A percentile compares a stretch with the other conserved stretches of the same genome.
Evolutionary conservation across 768 basidiomycete genomes (phyloP).

Genomic region (Xerocomus brunneocitrinus): DNA sequence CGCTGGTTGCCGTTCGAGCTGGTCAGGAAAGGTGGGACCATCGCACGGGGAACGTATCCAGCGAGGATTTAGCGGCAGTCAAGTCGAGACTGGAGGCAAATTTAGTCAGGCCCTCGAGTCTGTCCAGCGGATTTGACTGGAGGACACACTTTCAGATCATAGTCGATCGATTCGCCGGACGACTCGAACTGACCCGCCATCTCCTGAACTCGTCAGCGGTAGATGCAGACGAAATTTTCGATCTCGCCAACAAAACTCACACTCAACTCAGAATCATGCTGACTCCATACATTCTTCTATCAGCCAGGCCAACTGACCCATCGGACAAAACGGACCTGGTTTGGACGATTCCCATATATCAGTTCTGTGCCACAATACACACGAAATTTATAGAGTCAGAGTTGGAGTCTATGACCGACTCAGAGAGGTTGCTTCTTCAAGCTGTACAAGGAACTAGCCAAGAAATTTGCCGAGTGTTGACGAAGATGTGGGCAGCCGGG

Average conservation of each 20-base stretch:
- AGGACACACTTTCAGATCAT: background rate
- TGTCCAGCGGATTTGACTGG: background rate
- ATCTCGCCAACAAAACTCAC: background rate
- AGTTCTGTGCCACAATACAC: background rate
- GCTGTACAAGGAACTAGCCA: background rate
- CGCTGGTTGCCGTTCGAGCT: background rate
- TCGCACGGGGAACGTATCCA: background rate
- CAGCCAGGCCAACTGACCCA: background rate
- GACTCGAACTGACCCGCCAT: background rate
- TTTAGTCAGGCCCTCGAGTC: background rate
- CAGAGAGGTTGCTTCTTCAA: too few species aligned
- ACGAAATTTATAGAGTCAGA: background rate
- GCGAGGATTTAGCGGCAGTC: background rate
- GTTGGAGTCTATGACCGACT: too few species aligned
- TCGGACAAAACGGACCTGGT: background rate
- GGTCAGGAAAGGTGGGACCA: background rate
- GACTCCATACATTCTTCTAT: background rate
- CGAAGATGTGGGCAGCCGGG: background rate
- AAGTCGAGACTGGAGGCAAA: background rate
- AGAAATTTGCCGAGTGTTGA: background rate
- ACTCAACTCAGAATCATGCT: background rate
- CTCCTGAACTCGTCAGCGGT: background rate
- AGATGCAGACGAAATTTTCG: background rate
- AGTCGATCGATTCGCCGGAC: background rate
- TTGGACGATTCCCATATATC: background rate